Evolutionary conservation across 2,329 filamentous ascomycete species (phyloP).

Genomic region (Chrysosphaeria jannelii): DNA sequence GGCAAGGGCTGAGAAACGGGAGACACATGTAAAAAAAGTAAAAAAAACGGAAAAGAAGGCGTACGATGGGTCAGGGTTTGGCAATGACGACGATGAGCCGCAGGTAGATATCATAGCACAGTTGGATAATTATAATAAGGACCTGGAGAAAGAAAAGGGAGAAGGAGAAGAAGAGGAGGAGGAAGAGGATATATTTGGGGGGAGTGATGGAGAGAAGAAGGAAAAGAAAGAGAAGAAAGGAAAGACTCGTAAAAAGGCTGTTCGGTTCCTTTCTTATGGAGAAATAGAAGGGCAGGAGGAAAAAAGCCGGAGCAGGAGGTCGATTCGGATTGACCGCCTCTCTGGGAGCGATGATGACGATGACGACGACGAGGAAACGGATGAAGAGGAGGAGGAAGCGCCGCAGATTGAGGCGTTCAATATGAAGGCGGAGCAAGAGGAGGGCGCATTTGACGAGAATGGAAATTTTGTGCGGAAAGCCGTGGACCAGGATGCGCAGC

Average conservation of each 20-base stretch:
- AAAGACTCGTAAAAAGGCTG: constrained; percentile 18
- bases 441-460: constrained; percentile 68
- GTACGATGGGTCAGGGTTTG: constrained; percentile 6
- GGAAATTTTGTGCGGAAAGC: constrained; percentile 86
- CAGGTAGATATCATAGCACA: too few relatives aligned
- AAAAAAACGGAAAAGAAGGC: constrained; percentile 8
- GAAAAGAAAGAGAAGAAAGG: constrained; percentile 16
- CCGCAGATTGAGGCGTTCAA: constrained; percentile 94
- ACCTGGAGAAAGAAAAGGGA: constrained; percentile 13
- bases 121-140: constrained; percentile 22
- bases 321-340: constrained; percentile 5
- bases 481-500: constrained; percentile 58
- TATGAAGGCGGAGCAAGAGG: constrained; percentile 66
- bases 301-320: constrained; percentile 5
- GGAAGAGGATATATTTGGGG: neutral
- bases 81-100: constrained; percentile 24
- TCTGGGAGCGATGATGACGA: constrained; percentile 6
- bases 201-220: constrained; percentile 8
- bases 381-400: constrained; percentile 15
- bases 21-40: too few relatives aligned
- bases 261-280: constrained; percentile 24
- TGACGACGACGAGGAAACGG: constrained; percentile 28
- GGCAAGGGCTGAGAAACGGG: constrained; percentile 32
- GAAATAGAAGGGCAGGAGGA: constrained; percentile 58
- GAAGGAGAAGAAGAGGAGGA: constrained; percentile 4